A percentile compares a stretch with the other conserved stretches of the same genome.
Evolutionary conservation across 2,329 filamentous ascomycete species (phyloP).

Genomic region (Pseudogymnoascus sp.): DNA sequence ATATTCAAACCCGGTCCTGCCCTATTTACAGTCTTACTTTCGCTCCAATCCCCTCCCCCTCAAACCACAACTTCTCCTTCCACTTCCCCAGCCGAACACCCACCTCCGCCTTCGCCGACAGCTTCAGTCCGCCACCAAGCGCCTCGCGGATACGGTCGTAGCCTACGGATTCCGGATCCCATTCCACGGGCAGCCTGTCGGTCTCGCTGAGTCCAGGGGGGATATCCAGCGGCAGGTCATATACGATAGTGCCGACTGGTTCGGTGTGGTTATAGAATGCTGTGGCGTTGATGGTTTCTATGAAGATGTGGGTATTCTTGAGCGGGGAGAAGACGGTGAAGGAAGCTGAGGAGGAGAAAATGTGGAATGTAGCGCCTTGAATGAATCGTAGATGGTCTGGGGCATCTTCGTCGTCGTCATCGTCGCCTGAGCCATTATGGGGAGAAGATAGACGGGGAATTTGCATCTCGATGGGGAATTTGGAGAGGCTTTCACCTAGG

Average conservation of each 20-base stretch:
- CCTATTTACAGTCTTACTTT: constrained; percentile 46
- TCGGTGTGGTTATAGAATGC: constrained; percentile 78
- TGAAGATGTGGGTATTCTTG: constrained; percentile 59
- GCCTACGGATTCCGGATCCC: constrained; percentile 68
- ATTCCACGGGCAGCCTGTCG: constrained; percentile 73
- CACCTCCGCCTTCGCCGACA: constrained; percentile 72
- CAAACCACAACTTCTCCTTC: constrained; percentile 63
- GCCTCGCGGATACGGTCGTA: constrained; percentile 75
- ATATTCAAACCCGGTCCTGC: not conserved
- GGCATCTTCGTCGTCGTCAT: constrained; percentile 34
- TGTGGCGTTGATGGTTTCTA: constrained; percentile 75
- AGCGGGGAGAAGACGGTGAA: constrained; percentile 80
- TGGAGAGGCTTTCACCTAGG: constrained; percentile 65
- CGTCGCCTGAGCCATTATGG: constrained; percentile 33
- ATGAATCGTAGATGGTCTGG: constrained; percentile 57
- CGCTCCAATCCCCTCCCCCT: constrained; percentile 62
- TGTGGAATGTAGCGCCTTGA: constrained; percentile 74
- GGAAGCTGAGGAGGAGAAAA: constrained; percentile 76
- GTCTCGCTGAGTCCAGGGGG: constrained; percentile 65
- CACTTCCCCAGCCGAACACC: constrained; percentile 68
- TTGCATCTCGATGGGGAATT: constrained; percentile 61
- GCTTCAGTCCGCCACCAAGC: constrained; percentile 67
- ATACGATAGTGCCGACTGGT: constrained; percentile 67
- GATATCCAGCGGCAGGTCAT: constrained; percentile 65
- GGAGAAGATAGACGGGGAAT: constrained; percentile 60